phyloP scores from a whole-genome alignment of 2,329 filamentous ascomycete genomes.

The Davidsoniella eucalypti region DNA sequence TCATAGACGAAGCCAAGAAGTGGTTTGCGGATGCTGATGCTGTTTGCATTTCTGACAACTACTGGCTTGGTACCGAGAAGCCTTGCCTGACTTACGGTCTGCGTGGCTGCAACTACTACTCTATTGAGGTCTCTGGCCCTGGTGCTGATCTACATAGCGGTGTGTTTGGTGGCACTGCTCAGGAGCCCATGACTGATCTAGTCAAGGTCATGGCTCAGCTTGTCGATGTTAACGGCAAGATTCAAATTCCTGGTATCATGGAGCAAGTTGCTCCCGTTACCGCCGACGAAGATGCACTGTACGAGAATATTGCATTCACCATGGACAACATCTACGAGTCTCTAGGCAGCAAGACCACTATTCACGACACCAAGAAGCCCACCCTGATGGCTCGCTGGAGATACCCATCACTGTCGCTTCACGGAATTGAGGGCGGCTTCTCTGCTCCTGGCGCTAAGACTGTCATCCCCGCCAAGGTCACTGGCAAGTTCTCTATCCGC shows the following conservation, averaged over 20 bases:
- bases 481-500: constrained; percentile 95
- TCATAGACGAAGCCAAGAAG: constrained; percentile 75
- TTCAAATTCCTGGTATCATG: constrained; percentile 81
- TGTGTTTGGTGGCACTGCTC: constrained; percentile 88
- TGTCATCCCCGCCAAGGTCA: constrained; percentile 94
- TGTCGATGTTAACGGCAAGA: constrained; percentile 82
- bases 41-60: constrained; percentile 98
- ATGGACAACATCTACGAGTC: constrained; percentile 94
- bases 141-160: constrained; percentile 90
- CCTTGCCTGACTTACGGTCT: constrained; percentile 95
- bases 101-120: constrained; percentile 96
- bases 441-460: constrained; percentile 90
- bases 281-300: constrained; percentile 72
- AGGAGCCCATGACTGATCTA: constrained; percentile 97
- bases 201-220: constrained; percentile 66
- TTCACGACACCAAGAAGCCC: constrained; percentile 73
- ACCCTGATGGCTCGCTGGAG: constrained; percentile 96
- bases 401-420: constrained; percentile 81
- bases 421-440: constrained; percentile 91
- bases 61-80: constrained; percentile 98
- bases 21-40: constrained; percentile 94
- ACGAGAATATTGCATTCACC: constrained; percentile 78
- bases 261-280: constrained; percentile 85
- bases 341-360: constrained; percentile 73
- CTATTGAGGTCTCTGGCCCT: constrained; percentile 74